Conservation (phyloP, 2,329 filamentous ascomycete species). For the Diaporthe nobilis region DNA sequence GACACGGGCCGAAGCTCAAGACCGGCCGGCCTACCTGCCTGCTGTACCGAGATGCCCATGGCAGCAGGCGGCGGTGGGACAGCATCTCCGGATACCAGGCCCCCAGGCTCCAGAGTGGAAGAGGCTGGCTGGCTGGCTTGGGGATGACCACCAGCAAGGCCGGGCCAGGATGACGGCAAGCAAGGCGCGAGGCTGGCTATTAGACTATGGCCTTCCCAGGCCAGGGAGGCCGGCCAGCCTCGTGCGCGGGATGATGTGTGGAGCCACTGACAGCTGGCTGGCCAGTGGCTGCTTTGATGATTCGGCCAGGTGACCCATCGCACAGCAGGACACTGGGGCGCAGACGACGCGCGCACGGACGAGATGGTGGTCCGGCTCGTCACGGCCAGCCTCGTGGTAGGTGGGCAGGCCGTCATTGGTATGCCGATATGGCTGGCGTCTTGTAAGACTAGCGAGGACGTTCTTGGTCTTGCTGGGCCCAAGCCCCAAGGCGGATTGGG, state of each 20-base stretch:
- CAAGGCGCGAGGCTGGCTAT: background rate
- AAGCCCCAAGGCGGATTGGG: too few species aligned
- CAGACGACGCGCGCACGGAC: background rate
- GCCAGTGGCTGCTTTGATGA: background rate
- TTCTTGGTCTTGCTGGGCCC: too few species aligned
- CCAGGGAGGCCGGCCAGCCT: background rate
- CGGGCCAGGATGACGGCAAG: background rate
- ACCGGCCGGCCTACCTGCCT: background rate
- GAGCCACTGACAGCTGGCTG: background rate
- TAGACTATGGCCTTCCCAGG: background rate
- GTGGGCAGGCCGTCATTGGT: too few species aligned
- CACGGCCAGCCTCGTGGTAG: too few species aligned
- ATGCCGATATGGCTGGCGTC: too few species aligned
- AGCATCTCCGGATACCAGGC: too few species aligned
- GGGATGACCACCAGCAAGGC: background rate
- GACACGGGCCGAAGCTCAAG: background rate
- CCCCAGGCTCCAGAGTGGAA: background rate
- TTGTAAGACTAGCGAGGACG: too few species aligned
- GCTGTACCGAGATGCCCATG: background rate
- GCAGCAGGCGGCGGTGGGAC: too few species aligned
- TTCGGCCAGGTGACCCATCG: background rate
- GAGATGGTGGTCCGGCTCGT: background rate
- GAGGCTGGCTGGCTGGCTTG: background rate
- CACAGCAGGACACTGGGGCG: background rate
- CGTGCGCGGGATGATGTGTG: background rate